Conservation (phyloP, 768 basidiomycete genomes). For the Hydnomerulius pinastri region DNA sequence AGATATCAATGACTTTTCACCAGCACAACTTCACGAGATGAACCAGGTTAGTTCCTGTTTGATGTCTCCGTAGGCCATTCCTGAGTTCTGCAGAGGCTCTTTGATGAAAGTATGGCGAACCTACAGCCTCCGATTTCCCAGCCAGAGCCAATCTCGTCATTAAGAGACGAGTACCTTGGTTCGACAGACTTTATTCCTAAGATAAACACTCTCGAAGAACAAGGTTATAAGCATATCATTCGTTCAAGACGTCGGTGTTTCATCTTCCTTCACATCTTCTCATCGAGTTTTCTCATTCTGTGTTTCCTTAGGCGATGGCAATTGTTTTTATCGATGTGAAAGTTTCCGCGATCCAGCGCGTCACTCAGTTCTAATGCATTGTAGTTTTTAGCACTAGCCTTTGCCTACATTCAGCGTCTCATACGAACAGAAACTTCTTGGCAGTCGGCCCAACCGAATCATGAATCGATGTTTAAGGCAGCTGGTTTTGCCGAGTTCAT, state of each 20-base stretch:
- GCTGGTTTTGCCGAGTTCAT: constrained; percentile 69
- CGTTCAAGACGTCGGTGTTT: constrained; percentile 63
- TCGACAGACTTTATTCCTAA: constrained; percentile 65
- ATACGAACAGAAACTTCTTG: constrained; percentile 47
- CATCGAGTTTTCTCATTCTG: constrained; percentile 2
- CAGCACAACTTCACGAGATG: constrained; percentile 39
- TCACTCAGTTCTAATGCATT: constrained; percentile 15
- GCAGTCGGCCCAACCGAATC: constrained; percentile 49
- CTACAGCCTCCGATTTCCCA: constrained; percentile 55
- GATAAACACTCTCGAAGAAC: constrained; percentile 64
- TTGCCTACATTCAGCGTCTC: constrained; percentile 78
- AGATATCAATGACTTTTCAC: constrained; percentile 37
- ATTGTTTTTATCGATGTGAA: constrained; percentile 91
- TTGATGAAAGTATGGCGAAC: constrained; percentile 39
- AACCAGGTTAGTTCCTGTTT: constrained; percentile 35
- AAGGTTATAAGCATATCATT: constrained; percentile 69
- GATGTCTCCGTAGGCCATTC: neutral
- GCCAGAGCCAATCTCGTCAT: constrained; percentile 50
- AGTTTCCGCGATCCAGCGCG: constrained; percentile 4
- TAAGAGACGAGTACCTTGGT: constrained; percentile 69
- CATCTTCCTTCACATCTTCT: neutral
- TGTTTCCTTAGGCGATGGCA: constrained; percentile 69
- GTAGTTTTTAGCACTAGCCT: constrained; percentile 65
- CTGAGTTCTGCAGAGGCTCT: constrained; percentile 31
- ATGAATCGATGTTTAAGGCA: constrained; percentile 54